Percentiles rank a stretch among this genome's conserved stretches.
phyloP scores from a whole-genome alignment of 2,329 filamentous ascomycete species.

The Diaporthe australafricana region DNA sequence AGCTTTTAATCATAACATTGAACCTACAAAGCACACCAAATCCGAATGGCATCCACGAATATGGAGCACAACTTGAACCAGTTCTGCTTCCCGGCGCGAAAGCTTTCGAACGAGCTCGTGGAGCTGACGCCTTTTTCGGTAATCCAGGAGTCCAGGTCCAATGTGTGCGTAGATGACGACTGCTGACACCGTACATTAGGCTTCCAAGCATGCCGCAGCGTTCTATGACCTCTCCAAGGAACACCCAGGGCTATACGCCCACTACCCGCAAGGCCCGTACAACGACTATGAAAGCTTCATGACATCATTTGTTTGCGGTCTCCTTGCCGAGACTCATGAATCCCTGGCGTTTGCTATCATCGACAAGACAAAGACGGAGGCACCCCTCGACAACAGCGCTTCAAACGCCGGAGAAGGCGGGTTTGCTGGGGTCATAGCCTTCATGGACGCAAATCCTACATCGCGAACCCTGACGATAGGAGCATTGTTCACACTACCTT shows the following conservation, averaged over 20 bases:
- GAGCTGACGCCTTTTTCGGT: not conserved
- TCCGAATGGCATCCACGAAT: not conserved
- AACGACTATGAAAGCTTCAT: not conserved
- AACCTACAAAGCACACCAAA: not conserved
- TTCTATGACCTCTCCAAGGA: not conserved
- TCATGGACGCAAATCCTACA: not conserved
- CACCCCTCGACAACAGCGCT: not conserved
- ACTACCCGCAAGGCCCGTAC: not conserved
- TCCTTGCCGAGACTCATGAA: not conserved
- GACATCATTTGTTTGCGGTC: not conserved
- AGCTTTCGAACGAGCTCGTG: not conserved
- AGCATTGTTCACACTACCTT: not conserved
- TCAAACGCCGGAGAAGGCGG: not conserved
- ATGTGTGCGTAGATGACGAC: not conserved
- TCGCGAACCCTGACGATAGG: not conserved
- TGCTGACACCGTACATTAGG: not conserved
- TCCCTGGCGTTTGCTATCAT: not conserved
- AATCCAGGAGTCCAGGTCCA: not conserved
- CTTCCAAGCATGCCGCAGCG: not conserved
- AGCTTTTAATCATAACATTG: not conserved
- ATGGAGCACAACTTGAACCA: not conserved
- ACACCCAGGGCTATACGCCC: not conserved
- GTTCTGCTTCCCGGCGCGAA: not conserved
- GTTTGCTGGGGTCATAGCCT: not conserved
- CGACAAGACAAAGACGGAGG: not conserved